phyloP scores from a whole-genome alignment of 2,329 filamentous ascomycete genomes.

The Claviceps africana region DNA sequence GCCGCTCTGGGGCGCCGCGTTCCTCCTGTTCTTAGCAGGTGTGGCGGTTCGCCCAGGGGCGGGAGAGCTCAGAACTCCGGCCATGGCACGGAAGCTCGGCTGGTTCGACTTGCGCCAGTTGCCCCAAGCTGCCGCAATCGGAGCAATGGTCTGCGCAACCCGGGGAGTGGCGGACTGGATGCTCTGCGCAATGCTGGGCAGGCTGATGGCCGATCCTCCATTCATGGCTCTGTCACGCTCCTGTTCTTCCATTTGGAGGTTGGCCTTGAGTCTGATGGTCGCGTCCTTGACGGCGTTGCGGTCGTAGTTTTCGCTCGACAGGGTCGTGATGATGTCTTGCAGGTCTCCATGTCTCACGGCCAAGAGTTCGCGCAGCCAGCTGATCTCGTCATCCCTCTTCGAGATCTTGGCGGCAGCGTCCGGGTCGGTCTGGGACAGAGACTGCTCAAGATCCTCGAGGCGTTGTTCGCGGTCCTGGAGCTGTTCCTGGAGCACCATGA shows the following conservation, averaged over 20 bases:
- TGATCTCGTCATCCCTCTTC: slow-evolving; percentile 87
- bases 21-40: slow-evolving; percentile 47
- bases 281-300: slow-evolving; percentile 72
- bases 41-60: slow-evolving; percentile 31
- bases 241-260: slow-evolving; percentile 95
- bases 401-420: slow-evolving; percentile 71
- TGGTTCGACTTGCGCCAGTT: slow-evolving; percentile 71
- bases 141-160: slow-evolving; percentile 68
- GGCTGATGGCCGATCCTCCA: slow-evolving; percentile 48
- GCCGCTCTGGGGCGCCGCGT: slow-evolving; percentile 35
- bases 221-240: slow-evolving; percentile 77
- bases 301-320: slow-evolving; percentile 64
- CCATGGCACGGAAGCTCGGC: slow-evolving; percentile 32
- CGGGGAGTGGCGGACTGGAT: slow-evolving; percentile 69
- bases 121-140: slow-evolving; percentile 80
- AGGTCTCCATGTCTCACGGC: slow-evolving; percentile 83
- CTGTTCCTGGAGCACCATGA: slow-evolving; percentile 92
- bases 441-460: slow-evolving; percentile 74
- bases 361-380: slow-evolving; percentile 85
- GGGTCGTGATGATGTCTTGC: slow-evolving; percentile 73
- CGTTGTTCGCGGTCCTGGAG: slow-evolving; percentile 82
- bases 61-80: slow-evolving; percentile 32
- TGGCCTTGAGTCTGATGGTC: slow-evolving; percentile 82
- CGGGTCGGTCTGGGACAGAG: slow-evolving; percentile 53
- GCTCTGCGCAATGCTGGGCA: slow-evolving; percentile 65